Evolutionary conservation across 2,329 filamentous ascomycete genomes (phyloP).

Genomic region (Fusarium sp.): DNA sequence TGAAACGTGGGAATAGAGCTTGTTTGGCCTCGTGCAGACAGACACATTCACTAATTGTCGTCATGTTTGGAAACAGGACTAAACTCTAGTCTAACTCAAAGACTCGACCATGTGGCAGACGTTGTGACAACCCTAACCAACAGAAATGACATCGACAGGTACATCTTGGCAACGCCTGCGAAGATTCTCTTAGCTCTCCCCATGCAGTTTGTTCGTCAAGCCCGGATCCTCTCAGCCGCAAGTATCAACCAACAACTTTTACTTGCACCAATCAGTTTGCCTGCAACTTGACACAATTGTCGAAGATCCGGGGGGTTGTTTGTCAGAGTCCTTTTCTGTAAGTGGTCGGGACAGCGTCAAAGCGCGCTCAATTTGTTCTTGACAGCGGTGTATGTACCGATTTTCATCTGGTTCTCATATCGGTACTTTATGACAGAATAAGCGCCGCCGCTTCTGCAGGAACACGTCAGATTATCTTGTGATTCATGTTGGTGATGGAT

Average conservation of each 20-base stretch:
- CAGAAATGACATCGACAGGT: background rate
- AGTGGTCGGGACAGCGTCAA: background rate
- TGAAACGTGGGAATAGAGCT: background rate
- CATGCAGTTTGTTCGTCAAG: background rate
- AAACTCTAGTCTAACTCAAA: background rate
- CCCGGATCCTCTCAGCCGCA: background rate
- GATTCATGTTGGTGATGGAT: slow-evolving; percentile 22
- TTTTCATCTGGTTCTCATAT: background rate
- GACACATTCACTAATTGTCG: background rate
- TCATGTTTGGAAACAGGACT: background rate
- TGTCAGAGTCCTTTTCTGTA: background rate
- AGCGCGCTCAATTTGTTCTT: background rate
- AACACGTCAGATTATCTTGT: background rate
- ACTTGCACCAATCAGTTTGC: background rate
- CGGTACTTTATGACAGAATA: background rate
- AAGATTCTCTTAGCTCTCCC: background rate
- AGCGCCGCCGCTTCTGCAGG: background rate
- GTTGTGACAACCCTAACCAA: background rate
- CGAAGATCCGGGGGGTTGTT: slow-evolving; percentile 6
- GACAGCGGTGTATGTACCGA: background rate
- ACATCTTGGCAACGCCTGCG: background rate
- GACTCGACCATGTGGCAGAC: background rate
- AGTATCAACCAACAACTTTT: background rate
- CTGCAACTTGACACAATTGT: background rate
- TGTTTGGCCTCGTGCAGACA: background rate